Evolutionary conservation across 768 basidiomycete species (phyloP).

Genomic region (Rhizopogon vesiculosus): DNA sequence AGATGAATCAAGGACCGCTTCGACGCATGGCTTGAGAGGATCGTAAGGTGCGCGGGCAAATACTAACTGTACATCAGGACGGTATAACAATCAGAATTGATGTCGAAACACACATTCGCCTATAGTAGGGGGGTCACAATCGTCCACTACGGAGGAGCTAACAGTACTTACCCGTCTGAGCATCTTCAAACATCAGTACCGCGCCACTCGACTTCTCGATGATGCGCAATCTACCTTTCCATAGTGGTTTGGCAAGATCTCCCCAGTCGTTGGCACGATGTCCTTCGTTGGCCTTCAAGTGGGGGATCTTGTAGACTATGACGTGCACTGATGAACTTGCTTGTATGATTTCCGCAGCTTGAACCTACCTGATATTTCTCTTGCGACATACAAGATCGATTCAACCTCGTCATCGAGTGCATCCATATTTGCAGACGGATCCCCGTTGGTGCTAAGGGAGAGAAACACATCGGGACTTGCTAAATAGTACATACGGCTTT

Average conservation of each 20-base stretch:
- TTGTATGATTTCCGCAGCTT: not conserved
- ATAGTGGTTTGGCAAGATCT: constrained; percentile 74
- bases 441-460: not conserved
- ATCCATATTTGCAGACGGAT: constrained; percentile 37
- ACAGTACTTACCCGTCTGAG: constrained; percentile 57
- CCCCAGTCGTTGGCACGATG: constrained; percentile 94
- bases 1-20: constrained; percentile 93
- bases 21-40: constrained; percentile 74
- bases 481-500: no score
- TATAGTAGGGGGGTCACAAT: constrained; percentile 16
- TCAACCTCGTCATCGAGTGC: constrained; percentile 74
- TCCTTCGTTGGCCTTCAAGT: constrained; percentile 81
- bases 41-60: constrained; percentile 89
- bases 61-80: constrained; percentile 38
- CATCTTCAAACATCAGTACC: constrained; percentile 75
- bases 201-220: constrained; percentile 70
- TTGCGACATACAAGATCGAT: constrained; percentile 83
- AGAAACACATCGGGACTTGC: not conserved
- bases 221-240: constrained; percentile 89
- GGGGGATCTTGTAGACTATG: constrained; percentile 87
- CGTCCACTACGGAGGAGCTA: not conserved
- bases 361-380: constrained; percentile 80
- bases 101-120: constrained; percentile 58
- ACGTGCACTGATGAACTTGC: constrained; percentile 12
- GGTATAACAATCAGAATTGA: constrained; percentile 7